Evolutionary conservation across 768 basidiomycete genomes (phyloP), one percentile per base, ranked within the genome.

Genomic region (Leccinum ochraceum): DNA sequence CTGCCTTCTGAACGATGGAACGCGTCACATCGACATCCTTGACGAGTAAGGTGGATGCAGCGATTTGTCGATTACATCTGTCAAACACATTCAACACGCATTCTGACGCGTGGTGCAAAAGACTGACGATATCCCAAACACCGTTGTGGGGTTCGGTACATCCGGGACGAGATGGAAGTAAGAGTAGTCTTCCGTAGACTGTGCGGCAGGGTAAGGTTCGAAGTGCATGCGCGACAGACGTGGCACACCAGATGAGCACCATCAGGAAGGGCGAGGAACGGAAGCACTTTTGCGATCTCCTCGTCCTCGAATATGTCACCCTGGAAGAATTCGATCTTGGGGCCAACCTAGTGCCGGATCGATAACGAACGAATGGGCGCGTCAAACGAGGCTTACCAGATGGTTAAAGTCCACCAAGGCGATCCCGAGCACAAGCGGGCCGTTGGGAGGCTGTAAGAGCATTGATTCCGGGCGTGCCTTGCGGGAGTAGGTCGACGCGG

Each of bases 381-480:
- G 46, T 61, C 46, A 44, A 56, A 53, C n/a, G 34, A 50, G 22
- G 26, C 83, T 68, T 71, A 94, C 95, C 70, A 95, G 75, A 76
- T 97, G 95, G 72, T 97, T 95, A 72, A 97, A 97, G 71, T 97
- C 95, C 36, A 97, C 88, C n/a, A 97, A 77, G 3, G 92, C 94
- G 56, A 96, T 87, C 4, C 95, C 95, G 5, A 95, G 79, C 16
- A 96, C 80, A 22, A 95, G 76, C 7, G 86, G 86, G 9, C 78
- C 80, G 13, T 57, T 56, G 0, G 82, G 79, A 16, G 86, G 79
- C 32, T 83, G 80, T n/a, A 91, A 74, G 9, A 94, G 68, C 71
- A 91, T 76, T 4, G 89, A 91, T 69, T 94, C 92, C 8, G 92
- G 92, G 17, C 92, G 83, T 34, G 86, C 82, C 73, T 94, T 94